Percentiles rank a stretch among this genome's conserved stretches.
These are phyloP conservation scores for Craspedostauros australis DNA, from an alignment of 108 stramenopile species.

Conservation along the genomic window DNA sequence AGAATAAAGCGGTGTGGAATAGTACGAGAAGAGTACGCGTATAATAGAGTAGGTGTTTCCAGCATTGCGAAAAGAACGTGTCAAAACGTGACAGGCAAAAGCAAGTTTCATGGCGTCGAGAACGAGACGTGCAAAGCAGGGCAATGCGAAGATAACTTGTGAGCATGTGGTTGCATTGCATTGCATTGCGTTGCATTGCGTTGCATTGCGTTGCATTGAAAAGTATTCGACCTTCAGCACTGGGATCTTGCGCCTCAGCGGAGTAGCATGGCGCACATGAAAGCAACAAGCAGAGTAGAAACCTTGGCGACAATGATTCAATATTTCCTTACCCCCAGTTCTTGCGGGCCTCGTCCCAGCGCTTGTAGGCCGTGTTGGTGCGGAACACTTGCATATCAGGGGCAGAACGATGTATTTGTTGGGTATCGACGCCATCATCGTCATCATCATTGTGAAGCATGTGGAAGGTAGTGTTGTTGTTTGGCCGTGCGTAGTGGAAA, in stretches of 20 bases:
- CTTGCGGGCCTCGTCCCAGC: constrained; percentile 83
- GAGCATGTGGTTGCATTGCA: background rate
- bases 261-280: background rate
- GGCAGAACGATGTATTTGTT: no score
- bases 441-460: no score
- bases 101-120: background rate
- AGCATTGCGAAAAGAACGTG: background rate
- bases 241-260: background rate
- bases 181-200: background rate
- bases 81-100: background rate
- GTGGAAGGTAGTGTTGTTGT: no score
- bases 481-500: no score
- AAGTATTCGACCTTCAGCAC: background rate
- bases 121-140: background rate
- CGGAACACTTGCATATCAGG: constrained; percentile 41
- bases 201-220: background rate
- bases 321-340: constrained; percentile 58
- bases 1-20: no score
- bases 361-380: constrained; percentile 69
- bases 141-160: background rate
- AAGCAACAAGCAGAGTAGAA: background rate
- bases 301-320: background rate
- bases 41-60: no score
- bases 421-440: no score
- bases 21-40: no score